phyloP scores from a whole-genome alignment of 78 protist genomes.

The Cavenderia fasciculata region DNA sequence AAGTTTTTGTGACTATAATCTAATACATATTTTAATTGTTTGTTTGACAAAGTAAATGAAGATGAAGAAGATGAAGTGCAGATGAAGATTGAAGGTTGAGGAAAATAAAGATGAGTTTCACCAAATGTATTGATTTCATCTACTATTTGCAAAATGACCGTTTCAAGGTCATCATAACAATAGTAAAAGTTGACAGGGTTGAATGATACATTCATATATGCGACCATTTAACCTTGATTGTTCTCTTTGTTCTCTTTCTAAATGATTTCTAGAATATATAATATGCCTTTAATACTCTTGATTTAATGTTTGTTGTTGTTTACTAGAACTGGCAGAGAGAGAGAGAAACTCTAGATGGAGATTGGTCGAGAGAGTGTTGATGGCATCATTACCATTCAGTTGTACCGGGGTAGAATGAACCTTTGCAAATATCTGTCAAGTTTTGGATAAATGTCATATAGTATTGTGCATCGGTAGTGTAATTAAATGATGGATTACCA shows the following conservation, averaged over 20 bases:
- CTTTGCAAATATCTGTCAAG: background rate
- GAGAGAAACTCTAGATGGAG: too few species aligned
- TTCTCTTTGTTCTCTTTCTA: background rate
- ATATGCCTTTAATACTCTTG: slow-evolving; percentile 1
- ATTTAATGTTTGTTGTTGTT: too few species aligned
- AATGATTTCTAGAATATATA: background rate
- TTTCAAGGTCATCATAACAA: background rate
- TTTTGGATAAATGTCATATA: slow-evolving; percentile 9
- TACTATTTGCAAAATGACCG: slow-evolving; percentile 3
- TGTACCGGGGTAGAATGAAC: background rate
- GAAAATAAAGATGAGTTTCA: slow-evolving; percentile 59
- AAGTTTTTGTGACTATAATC: slow-evolving; percentile 4
- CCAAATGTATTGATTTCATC: slow-evolving; percentile 72
- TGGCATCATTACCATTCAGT: too few species aligned
- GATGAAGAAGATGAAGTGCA: too few species aligned
- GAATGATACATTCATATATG: slow-evolving; percentile 27
- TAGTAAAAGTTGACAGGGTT: slow-evolving; percentile 58
- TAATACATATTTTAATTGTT: background rate
- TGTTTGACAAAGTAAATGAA: background rate
- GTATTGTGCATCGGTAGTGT: slow-evolving; percentile 11
- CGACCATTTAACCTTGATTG: slow-evolving; percentile 11
- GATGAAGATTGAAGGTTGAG: background rate
- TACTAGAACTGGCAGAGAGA: too few species aligned
- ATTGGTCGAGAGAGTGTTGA: too few species aligned
- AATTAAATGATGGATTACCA: slow-evolving; percentile 21